Conservation (phyloP, 176 grass and related monocot species). For the Tillandsia leiboldiana region DNA sequence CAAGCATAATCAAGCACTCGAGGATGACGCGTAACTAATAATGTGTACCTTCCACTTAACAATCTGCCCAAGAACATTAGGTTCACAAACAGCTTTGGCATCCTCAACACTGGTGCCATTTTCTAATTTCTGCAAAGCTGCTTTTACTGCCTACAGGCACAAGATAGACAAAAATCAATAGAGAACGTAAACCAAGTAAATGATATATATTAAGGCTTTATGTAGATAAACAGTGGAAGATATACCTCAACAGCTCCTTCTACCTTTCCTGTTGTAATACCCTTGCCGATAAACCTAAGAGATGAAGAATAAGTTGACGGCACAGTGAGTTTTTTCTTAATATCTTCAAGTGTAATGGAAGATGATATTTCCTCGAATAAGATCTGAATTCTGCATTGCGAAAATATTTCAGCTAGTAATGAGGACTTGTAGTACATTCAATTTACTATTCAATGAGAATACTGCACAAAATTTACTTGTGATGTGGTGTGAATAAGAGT, state of each 20-base stretch:
- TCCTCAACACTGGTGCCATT: conserved; percentile 36
- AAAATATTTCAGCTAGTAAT: conserved; percentile 14
- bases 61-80: conserved; percentile 38
- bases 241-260: conserved; percentile 62
- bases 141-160: conserved; percentile 35
- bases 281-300: conserved; percentile 23
- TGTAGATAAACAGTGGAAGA: conserved; percentile 6
- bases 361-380: conserved; percentile 31
- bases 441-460: too few relatives aligned
- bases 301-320: conserved; percentile 32
- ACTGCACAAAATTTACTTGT: neutral
- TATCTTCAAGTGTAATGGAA: conserved; percentile 40
- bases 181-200: neutral
- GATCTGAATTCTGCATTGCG: conserved; percentile 29
- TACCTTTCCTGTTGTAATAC: conserved; percentile 43
- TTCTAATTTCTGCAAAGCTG: conserved; percentile 48
- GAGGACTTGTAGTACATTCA: too few relatives aligned
- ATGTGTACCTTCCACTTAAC: conserved; percentile 48
- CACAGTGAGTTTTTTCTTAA: conserved; percentile 29
- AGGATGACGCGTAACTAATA: neutral
- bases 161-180: conserved; percentile 20
- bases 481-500: too few relatives aligned
- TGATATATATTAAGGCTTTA: neutral
- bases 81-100: conserved; percentile 42
- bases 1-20: neutral